Conservation (phyloP, 306 rosid genomes). For the Rosa multiflora region DNA sequence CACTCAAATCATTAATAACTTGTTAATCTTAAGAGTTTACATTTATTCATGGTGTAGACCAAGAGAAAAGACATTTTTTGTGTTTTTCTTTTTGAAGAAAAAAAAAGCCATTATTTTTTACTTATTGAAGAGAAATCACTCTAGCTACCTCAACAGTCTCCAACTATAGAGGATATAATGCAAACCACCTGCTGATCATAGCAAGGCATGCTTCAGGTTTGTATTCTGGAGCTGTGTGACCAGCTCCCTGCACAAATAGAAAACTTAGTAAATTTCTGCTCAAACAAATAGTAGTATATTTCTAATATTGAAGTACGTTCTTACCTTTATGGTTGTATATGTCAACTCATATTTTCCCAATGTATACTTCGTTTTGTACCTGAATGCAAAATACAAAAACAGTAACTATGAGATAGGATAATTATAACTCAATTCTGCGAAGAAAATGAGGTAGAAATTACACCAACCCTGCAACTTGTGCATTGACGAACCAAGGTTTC, state of each 20-base stretch:
- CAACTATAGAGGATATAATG: not conserved
- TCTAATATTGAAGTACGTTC: not conserved
- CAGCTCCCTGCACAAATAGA: not conserved
- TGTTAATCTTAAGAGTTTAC: too few relatives aligned
- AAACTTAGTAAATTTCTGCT: too few relatives aligned
- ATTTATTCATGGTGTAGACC: too few relatives aligned
- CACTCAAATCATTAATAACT: too few relatives aligned
- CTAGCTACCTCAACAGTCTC: too few relatives aligned
- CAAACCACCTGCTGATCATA: not conserved
- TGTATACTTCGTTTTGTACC: slow-evolving; percentile 2
- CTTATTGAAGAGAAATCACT: too few relatives aligned
- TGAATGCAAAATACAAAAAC: not conserved
- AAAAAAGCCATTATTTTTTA: too few relatives aligned
- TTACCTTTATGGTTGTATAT: not conserved
- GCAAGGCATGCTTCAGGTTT: slow-evolving; percentile 5
- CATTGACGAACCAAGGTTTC: slow-evolving; percentile 53
- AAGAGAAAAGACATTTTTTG: too few relatives aligned
- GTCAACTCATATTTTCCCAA: not conserved
- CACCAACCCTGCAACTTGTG: slow-evolving; percentile 29
- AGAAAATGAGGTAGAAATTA: not conserved
- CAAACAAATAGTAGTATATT: too few relatives aligned
- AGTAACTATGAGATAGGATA: not conserved
- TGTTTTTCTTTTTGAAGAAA: too few relatives aligned
- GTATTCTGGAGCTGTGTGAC: slow-evolving; percentile 12
- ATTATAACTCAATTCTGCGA: too few relatives aligned